Evolutionary conservation across 2,329 filamentous ascomycete species (phyloP).

Genomic region (Fusarium clavum): DNA sequence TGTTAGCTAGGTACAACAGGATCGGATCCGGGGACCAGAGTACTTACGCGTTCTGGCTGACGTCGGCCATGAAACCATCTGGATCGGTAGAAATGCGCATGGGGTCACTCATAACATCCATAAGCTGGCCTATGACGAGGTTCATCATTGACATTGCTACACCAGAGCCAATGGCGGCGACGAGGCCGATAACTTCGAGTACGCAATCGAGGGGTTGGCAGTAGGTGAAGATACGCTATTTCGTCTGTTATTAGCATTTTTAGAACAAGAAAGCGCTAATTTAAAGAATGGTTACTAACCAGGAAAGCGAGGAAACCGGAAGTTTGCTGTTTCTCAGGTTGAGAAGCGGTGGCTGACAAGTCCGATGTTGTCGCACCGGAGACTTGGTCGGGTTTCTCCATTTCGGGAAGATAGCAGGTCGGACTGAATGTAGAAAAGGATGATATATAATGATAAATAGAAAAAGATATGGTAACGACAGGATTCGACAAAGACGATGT

Average conservation of each 20-base stretch:
- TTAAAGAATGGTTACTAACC: neutral
- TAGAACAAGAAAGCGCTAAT: neutral
- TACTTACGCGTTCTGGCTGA: neutral
- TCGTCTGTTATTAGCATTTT: neutral
- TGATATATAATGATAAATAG: neutral
- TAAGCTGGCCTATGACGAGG: neutral
- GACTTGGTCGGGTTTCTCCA: neutral
- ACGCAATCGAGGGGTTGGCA: neutral
- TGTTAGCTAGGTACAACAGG: neutral
- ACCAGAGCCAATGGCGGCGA: neutral
- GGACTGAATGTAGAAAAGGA: neutral
- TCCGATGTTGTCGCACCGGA: neutral
- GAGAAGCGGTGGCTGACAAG: neutral
- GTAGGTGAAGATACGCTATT: neutral
- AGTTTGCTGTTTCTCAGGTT: neutral
- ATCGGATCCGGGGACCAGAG: fast-evolving
- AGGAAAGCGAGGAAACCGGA: neutral
- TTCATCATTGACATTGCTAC: constrained; percentile 3
- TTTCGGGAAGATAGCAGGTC: neutral
- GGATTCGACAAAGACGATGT: neutral
- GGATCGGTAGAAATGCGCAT: neutral
- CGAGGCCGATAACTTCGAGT: neutral
- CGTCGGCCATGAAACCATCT: neutral
- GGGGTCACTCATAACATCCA: neutral
- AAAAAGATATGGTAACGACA: neutral